A percentile compares a stretch with the other conserved stretches of the same genome.
Conservation (phyloP, 2,329 filamentous ascomycete species). For the Calonectria naviculata region DNA sequence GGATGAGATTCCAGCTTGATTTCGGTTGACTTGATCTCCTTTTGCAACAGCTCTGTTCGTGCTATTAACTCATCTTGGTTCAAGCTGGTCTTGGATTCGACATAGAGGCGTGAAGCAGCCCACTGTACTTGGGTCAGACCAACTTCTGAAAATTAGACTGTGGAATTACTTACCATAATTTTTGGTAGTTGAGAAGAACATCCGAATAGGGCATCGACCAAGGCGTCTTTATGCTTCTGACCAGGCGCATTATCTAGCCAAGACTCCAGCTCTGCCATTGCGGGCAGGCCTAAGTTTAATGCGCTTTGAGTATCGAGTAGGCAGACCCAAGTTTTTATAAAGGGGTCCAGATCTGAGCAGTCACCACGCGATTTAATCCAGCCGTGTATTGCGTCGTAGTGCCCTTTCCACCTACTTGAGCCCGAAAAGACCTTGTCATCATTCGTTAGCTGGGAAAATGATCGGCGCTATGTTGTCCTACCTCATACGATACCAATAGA, state of each 20-base stretch:
- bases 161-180: conserved; percentile 12
- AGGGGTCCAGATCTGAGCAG: conserved; percentile 11
- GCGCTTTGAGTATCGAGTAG: conserved; percentile 20
- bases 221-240: not conserved
- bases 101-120: conserved; percentile 13
- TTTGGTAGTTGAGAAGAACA: conserved; percentile 17
- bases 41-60: conserved; percentile 8
- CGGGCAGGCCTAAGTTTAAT: conserved; percentile 12
- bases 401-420: conserved; percentile 19
- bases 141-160: not conserved
- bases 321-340: conserved; percentile 25
- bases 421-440: conserved; percentile 16
- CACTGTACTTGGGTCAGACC: not conserved
- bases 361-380: conserved; percentile 18
- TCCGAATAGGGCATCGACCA: conserved; percentile 18
- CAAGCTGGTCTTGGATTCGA: not conserved
- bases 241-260: conserved; percentile 14
- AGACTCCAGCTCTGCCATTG: conserved; percentile 10
- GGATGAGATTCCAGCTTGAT: conserved; percentile 4
- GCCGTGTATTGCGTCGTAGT: conserved; percentile 20
- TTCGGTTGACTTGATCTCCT: conserved; percentile 7
- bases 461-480: not conserved
- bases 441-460: not conserved
- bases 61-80: not conserved
- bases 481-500: conserved; percentile 20